These are phyloP conservation scores for Chlorella sp. DNA, from an alignment of 139 green algal genomes.

Conservation along the genomic window DNA sequence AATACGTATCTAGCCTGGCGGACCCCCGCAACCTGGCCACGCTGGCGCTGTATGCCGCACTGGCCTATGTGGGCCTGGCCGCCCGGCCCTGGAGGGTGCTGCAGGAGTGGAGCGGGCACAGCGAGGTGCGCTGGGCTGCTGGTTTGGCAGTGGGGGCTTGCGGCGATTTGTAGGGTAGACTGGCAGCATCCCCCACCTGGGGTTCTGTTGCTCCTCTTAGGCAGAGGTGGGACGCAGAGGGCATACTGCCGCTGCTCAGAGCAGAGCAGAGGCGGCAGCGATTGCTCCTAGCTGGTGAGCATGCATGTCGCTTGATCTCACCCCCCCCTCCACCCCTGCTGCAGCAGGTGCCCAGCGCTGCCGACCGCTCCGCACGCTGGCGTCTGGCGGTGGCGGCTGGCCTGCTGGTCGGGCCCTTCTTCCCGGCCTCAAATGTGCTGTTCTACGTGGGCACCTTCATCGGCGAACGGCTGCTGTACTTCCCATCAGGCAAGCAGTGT, in stretches of 20 bases:
- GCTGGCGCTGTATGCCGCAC: slow-evolving; percentile 51
- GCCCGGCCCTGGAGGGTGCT: slow-evolving; percentile 40
- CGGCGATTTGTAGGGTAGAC: too few species aligned
- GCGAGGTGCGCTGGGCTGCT: too few species aligned
- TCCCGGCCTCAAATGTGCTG: slow-evolving; percentile 83
- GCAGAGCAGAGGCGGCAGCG: too few species aligned
- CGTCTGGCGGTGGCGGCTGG: slow-evolving; percentile 61
- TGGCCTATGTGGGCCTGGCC: slow-evolving; percentile 27
- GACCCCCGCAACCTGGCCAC: slow-evolving; percentile 69
- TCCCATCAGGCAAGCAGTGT: slow-evolving; percentile 55
- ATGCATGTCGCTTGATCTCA: too few species aligned
- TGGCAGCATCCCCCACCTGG: too few species aligned
- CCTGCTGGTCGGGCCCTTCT: slow-evolving; percentile 74
- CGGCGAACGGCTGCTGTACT: slow-evolving; percentile 83
- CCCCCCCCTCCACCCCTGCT: neutral
- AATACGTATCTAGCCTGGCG: slow-evolving; percentile 48
- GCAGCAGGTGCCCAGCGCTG: neutral
- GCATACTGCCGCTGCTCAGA: too few species aligned
- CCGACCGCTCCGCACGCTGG: slow-evolving; percentile 45
- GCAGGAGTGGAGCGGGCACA: slow-evolving; percentile 12
- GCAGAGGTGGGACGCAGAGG: too few species aligned
- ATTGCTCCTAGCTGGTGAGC: too few species aligned
- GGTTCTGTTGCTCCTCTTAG: too few species aligned
- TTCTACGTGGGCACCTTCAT: slow-evolving; percentile 91
- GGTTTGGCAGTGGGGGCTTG: too few species aligned